Conservation (phyloP, 2,329 filamentous ascomycete species). For the Fusarium sororula region DNA sequence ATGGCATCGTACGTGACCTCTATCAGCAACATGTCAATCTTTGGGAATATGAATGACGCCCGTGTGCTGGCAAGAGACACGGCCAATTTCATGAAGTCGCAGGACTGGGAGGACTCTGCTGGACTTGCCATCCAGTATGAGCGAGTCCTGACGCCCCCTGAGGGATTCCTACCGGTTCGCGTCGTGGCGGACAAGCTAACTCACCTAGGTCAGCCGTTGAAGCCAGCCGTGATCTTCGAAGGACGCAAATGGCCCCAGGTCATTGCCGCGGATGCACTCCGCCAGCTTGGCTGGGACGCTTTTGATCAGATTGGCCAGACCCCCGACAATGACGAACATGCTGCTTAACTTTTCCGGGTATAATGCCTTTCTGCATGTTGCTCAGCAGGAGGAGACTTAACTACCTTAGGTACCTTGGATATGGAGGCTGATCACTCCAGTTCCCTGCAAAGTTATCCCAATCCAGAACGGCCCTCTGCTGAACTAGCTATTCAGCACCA, state of each 20-base stretch:
- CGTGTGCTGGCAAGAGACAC: background rate
- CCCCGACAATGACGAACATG: too few relatives aligned
- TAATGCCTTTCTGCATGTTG: too few relatives aligned
- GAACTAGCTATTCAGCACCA: background rate
- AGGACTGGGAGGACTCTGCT: fast-evolving
- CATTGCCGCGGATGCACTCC: too few relatives aligned
- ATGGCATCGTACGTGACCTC: background rate
- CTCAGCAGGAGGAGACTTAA: too few relatives aligned
- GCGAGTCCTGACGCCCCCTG: fast-evolving
- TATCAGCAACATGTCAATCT: background rate
- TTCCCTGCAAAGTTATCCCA: too few relatives aligned
- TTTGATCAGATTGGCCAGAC: too few relatives aligned
- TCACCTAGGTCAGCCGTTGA: background rate
- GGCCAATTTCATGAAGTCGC: background rate
- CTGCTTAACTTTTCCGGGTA: too few relatives aligned
- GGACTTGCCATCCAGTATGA: background rate
- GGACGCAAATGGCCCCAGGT: too few relatives aligned
- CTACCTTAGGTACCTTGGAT: too few relatives aligned
- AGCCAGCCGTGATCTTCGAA: background rate
- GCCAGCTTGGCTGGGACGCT: too few relatives aligned
- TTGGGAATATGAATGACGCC: background rate
- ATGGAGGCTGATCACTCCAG: too few relatives aligned
- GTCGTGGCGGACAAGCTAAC: background rate
- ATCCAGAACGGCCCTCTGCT: too few relatives aligned
- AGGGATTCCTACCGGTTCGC: background rate